Evolutionary conservation across 1,284 basidiomycete genomes (phyloP).

Genomic region (Fomitopsis pinicola): DNA sequence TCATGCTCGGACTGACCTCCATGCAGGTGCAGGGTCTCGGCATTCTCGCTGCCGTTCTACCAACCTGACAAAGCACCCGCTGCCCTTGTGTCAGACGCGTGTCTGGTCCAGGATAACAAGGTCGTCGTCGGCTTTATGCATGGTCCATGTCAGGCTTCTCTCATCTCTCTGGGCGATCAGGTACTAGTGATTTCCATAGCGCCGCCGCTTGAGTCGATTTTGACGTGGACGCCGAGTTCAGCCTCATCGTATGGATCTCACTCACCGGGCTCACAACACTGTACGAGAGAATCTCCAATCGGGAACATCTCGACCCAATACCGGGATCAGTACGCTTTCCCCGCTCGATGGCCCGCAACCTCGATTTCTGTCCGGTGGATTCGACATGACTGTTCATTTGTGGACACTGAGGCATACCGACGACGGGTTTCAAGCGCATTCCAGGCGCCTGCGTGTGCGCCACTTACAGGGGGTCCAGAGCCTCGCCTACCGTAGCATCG

Average conservation of each 20-base stretch:
- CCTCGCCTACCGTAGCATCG: constrained; percentile 30
- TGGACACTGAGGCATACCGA: constrained; percentile 29
- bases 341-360: constrained; percentile 28
- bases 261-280: constrained; percentile 20
- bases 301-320: constrained; percentile 17
- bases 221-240: constrained; percentile 10
- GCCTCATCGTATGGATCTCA: constrained; percentile 24
- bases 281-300: constrained; percentile 19
- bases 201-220: neutral
- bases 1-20: constrained; percentile 10
- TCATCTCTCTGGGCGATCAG: constrained; percentile 30
- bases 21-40: constrained; percentile 32
- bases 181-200: constrained; percentile 13
- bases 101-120: constrained; percentile 34
- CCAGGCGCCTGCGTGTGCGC: constrained; percentile 23
- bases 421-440: constrained; percentile 12
- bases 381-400: constrained; percentile 36
- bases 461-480: constrained; percentile 30
- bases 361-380: constrained; percentile 41
- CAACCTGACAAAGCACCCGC: constrained; percentile 18
- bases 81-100: constrained; percentile 35
- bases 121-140: constrained; percentile 41
- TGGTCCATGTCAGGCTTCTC: constrained; percentile 34
- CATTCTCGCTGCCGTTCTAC: constrained; percentile 38
- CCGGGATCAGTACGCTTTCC: constrained; percentile 37